These are phyloP conservation scores for Bruguiera sexangula DNA, from an alignment of 345 rosid genomes.

Conservation along the genomic window DNA sequence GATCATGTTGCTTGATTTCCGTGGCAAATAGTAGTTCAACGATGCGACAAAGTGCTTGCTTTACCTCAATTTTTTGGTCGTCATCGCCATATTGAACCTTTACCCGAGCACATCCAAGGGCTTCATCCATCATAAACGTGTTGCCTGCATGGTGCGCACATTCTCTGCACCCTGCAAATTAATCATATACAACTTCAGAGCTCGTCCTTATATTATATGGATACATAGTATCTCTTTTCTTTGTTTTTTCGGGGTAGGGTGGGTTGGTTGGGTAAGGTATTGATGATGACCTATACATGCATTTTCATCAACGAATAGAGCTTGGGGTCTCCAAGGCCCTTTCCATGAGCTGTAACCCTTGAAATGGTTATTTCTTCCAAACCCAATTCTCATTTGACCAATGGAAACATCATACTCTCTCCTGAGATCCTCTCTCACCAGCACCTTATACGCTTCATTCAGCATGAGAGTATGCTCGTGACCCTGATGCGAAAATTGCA, in stretches of 20 bases:
- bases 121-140: slow-evolving; percentile 50
- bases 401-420: slow-evolving; percentile 40
- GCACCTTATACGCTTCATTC: slow-evolving; percentile 52
- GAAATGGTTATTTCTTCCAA: slow-evolving; percentile 16
- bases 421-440: slow-evolving; percentile 39
- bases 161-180: slow-evolving; percentile 54
- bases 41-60: neutral
- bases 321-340: slow-evolving; percentile 52
- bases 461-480: slow-evolving; percentile 45
- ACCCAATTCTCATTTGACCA: slow-evolving; percentile 27
- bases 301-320: slow-evolving; percentile 55
- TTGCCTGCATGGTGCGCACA: slow-evolving; percentile 58
- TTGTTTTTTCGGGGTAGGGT: no score
- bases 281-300: slow-evolving; percentile 46
- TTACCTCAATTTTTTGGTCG: slow-evolving; percentile 47
- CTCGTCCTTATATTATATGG: neutral
- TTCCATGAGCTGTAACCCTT: slow-evolving; percentile 53
- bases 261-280: neutral
- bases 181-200: neutral
- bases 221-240: no score
- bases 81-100: slow-evolving; percentile 52
- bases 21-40: no score
- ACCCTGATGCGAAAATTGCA: slow-evolving; percentile 23
- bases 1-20: no score
- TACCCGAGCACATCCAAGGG: slow-evolving; percentile 52